phyloP scores from a whole-genome alignment of 2,329 filamentous ascomycete genomes.

The Trichophyton rubrum region DNA sequence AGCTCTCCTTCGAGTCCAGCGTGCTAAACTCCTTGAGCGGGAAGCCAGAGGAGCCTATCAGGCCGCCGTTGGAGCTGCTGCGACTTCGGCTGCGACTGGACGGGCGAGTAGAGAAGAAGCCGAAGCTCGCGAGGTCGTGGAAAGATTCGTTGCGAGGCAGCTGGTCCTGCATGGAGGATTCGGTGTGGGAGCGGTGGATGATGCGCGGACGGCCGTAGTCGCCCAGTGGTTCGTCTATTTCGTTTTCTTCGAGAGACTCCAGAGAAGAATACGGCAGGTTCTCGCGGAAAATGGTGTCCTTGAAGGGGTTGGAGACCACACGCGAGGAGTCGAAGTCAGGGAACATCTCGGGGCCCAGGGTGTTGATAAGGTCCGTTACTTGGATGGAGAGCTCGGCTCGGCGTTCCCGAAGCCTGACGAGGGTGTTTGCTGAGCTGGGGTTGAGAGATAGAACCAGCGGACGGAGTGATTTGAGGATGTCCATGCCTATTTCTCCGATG shows the following conservation, averaged over 20 bases:
- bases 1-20: constrained; percentile 52
- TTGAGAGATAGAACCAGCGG: constrained; percentile 76
- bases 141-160: constrained; percentile 84
- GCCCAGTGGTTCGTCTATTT: constrained; percentile 12
- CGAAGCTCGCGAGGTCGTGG: constrained; percentile 73
- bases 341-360: constrained; percentile 88
- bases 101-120: constrained; percentile 80
- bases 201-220: constrained; percentile 15
- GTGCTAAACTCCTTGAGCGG: constrained; percentile 58
- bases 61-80: constrained; percentile 55
- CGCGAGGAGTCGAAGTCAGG: constrained; percentile 80
- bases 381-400: constrained; percentile 64
- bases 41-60: constrained; percentile 49
- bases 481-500: constrained; percentile 97
- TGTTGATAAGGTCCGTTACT: constrained; percentile 88
- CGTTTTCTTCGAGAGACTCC: constrained; percentile 12
- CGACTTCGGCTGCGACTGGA: constrained; percentile 57
- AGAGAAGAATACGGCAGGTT: background rate
- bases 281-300: constrained; percentile 17
- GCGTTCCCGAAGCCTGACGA: constrained; percentile 61
- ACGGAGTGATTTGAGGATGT: constrained; percentile 87
- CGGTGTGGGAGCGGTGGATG: background rate
- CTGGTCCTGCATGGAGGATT: constrained; percentile 31
- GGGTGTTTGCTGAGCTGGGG: constrained; percentile 70
- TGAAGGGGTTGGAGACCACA: constrained; percentile 47